Conservation (phyloP, 352 stramenopile genomes). For the Aphanomyces invadans region DNA sequence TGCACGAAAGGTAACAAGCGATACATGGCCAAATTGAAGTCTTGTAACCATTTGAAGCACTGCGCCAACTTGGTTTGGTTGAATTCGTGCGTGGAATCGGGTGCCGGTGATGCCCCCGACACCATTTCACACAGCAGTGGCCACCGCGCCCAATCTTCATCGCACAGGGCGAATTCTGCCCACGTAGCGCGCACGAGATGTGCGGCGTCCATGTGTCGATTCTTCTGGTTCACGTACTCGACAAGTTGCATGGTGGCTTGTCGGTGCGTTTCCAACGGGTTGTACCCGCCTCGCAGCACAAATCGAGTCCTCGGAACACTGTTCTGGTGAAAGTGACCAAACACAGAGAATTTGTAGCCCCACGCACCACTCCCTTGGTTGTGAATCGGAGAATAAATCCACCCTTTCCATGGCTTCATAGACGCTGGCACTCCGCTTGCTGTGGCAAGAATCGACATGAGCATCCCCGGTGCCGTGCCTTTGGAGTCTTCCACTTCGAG, state of each 20-base stretch:
- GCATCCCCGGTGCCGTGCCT: background rate
- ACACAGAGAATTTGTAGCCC: conserved; percentile 69
- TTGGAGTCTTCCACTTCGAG: conserved; percentile 36
- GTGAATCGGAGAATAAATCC: conserved; percentile 18
- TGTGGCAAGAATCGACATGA: background rate
- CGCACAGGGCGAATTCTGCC: conserved; percentile 49
- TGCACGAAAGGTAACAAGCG: conserved; percentile 46
- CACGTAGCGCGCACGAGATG: conserved; percentile 49
- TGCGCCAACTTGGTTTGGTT: conserved; percentile 42
- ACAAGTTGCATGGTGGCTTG: conserved; percentile 41
- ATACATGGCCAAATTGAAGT: conserved; percentile 58
- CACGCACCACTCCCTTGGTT: conserved; percentile 28
- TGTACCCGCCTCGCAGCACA: background rate
- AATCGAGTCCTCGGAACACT: conserved; percentile 1
- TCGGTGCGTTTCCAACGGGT: background rate
- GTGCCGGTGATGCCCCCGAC: conserved; percentile 24
- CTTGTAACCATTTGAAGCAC: conserved; percentile 66
- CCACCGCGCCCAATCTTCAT: conserved; percentile 61
- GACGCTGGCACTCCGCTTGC: background rate
- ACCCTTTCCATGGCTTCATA: conserved; percentile 3
- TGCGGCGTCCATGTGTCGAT: conserved; percentile 40
- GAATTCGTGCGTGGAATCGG: conserved; percentile 3
- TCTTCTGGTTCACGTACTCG: conserved; percentile 66
- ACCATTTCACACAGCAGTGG: conserved; percentile 55
- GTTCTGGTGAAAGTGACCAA: conserved; percentile 48